A percentile compares a stretch with the other conserved stretches of the same genome.
phyloP scores from a whole-genome alignment of 2,329 filamentous ascomycete species.

The Fusarium anthophilum region DNA sequence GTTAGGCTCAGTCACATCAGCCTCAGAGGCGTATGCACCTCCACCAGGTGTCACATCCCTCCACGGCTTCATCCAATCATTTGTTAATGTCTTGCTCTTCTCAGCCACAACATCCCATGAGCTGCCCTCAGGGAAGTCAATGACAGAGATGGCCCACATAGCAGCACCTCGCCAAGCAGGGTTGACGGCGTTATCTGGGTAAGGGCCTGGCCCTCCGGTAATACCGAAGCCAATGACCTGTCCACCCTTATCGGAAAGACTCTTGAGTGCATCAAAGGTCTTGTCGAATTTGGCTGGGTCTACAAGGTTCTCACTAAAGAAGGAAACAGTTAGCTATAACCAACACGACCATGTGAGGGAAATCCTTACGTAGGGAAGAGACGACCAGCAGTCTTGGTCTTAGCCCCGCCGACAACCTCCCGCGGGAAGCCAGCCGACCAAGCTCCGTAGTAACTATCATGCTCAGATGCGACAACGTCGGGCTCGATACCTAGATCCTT shows the following conservation, averaged over 20 bases:
- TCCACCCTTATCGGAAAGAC: conserved; percentile 52
- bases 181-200: conserved; percentile 55
- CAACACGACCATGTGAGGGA: too few species aligned
- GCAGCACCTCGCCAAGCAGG: conserved; percentile 59
- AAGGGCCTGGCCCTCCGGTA: conserved; percentile 41
- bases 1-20: conserved; percentile 33
- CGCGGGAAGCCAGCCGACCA: conserved; percentile 37
- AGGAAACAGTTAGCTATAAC: background rate
- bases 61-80: conserved; percentile 43
- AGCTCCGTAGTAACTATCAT: conserved; percentile 29
- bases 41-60: conserved; percentile 29
- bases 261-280: conserved; percentile 50
- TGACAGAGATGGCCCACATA: conserved; percentile 50
- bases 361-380: conserved; percentile 31
- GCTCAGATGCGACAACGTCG: conserved; percentile 20
- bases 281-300: conserved; percentile 43
- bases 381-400: conserved; percentile 35
- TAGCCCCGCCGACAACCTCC: conserved; percentile 18
- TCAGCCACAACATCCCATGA: conserved; percentile 18
- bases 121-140: conserved; percentile 42
- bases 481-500: conserved; percentile 18
- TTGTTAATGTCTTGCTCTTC: conserved; percentile 28
- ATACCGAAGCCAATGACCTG: conserved; percentile 54
- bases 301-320: conserved; percentile 24
- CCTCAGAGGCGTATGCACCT: conserved; percentile 36